Evolutionary conservation across 148 eudicot genomes (phyloP).

Genomic region (Rhododendron ovatum): DNA sequence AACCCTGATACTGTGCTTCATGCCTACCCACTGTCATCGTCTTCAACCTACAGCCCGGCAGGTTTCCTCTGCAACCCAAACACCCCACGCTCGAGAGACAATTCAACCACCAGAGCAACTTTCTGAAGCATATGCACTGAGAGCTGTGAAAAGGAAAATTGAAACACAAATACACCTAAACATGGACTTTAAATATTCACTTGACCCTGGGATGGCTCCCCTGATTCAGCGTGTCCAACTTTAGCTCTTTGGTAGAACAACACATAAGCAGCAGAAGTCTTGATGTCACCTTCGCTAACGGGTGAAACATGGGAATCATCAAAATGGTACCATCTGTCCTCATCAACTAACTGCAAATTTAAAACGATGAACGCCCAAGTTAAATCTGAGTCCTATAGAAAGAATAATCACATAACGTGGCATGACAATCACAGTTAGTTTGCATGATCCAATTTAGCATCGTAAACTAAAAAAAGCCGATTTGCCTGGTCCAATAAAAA

Average conservation of each 20-base stretch:
- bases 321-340: slow-evolving; percentile 90
- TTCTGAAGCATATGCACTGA: not conserved
- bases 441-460: not conserved
- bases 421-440: not conserved
- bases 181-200: slow-evolving; percentile 20
- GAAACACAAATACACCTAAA: not conserved
- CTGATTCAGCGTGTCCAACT: slow-evolving; percentile 18
- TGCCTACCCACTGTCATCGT: not conserved
- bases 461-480: not conserved
- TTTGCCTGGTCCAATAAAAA: not conserved
- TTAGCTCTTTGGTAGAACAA: slow-evolving; percentile 81
- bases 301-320: slow-evolving; percentile 91
- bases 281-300: slow-evolving; percentile 68
- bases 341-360: slow-evolving; percentile 87
- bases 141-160: not conserved
- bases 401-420: not conserved
- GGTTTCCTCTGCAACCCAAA: not conserved
- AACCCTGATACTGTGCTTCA: not conserved
- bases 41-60: not conserved
- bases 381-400: not conserved
- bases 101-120: not conserved
- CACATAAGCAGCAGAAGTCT: slow-evolving; percentile 89
- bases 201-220: slow-evolving; percentile 31
- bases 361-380: not conserved
- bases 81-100: not conserved